Evolutionary conservation across 768 basidiomycete genomes (phyloP).

Genomic region (Lentinula lateritia): DNA sequence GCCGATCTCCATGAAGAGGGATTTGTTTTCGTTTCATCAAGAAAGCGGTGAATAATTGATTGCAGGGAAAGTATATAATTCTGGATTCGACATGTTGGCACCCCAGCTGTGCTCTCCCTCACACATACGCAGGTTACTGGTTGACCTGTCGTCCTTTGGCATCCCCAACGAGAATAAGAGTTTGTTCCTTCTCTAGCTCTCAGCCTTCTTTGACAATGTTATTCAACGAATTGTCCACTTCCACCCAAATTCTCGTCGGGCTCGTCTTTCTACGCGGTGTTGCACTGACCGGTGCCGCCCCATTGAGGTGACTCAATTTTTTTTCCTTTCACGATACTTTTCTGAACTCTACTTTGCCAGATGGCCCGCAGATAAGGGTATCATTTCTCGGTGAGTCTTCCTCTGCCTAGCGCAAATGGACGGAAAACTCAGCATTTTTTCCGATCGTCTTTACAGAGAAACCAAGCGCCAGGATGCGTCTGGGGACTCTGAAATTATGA

Average conservation of each 20-base stretch:
- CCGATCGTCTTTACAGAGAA: neutral
- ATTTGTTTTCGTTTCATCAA: slow-evolving; percentile 1
- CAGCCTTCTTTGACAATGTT: neutral
- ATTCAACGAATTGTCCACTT: neutral
- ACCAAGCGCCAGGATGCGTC: slow-evolving; percentile 1
- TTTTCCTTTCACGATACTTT: neutral
- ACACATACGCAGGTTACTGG: slow-evolving; percentile 4
- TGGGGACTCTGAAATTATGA: neutral
- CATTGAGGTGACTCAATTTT: neutral
- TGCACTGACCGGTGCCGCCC: neutral
- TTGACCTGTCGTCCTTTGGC: slow-evolving; percentile 5
- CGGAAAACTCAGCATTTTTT: neutral
- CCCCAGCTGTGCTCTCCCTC: slow-evolving; percentile 2
- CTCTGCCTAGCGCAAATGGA: neutral
- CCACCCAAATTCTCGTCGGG: neutral
- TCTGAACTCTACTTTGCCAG: neutral
- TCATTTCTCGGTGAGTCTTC: neutral
- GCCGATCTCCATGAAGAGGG: neutral
- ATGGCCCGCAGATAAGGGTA: neutral
- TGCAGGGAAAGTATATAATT: neutral
- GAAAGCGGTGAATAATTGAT: neutral
- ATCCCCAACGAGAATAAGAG: neutral
- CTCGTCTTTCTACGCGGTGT: neutral
- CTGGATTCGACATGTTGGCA: neutral
- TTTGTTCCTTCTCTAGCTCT: neutral